Evolutionary conservation across 2,329 filamentous ascomycete species (phyloP), one percentile per base, ranked within the genome.

Genomic region (Fusarium sp.): DNA sequence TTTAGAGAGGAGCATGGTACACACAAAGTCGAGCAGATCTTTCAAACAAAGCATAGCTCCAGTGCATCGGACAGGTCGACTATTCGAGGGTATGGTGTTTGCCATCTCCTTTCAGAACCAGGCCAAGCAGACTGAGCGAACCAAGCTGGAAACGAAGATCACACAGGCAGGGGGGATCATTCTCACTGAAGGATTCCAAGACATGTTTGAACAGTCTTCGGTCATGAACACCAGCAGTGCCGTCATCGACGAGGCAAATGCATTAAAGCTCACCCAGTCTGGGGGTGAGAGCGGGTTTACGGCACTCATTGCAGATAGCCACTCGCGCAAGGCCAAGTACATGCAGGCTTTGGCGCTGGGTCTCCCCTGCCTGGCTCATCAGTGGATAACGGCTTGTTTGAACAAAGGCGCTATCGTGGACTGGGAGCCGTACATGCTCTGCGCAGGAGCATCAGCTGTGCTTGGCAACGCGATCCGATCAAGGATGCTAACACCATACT

Each of bases 341-440:
- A 93, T 98, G 86, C 95, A 98, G 81, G 96, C 96, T 0, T 87
- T 99, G 3, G 95, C 96, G 0, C 87, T 99, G 1, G 94, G 94
- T 1, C 82, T 99, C 0, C 96, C 96, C 0, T 97, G 95, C 75
- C 85, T 99, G 2, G 92, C 94, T 7, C 88, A 90, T 7, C 90
- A 91, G 58, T 99, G 96, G 95, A 84, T 97, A 50, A 86, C 88
- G 28, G 88, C 92, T 52, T 97, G 93, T 66, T 79, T 95, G 4
- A 79, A 85, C 1, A 88, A 88, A 34, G 83, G 85, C 7, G 77
- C 81, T 8, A 80, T 95, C 0, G 81, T 97, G 1, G 88, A 92
- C 54, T 98, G 95, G 92, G 83, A 87, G 8, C 88, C 90, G 1
- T 98, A 97, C 75, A 87, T 98, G 1, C 88, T 99, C 1, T 94